Conservation (phyloP, 495 filamentous ascomycete genomes). For the Paragyromitra xinjiangensis region DNA sequence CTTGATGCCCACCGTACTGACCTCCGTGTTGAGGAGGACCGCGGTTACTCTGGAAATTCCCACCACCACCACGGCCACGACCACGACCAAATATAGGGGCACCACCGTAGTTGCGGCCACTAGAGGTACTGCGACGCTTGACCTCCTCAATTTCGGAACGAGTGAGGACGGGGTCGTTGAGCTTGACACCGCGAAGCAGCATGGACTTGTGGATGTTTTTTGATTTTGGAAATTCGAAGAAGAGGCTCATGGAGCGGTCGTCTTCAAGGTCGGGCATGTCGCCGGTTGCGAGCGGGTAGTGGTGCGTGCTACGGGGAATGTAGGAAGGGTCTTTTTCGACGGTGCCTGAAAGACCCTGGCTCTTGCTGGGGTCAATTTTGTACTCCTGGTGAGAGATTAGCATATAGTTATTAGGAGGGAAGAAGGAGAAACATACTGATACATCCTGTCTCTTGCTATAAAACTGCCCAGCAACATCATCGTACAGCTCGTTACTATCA, state of each 20-base stretch:
- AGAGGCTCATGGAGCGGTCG: conserved; percentile 84
- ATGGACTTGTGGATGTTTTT: conserved; percentile 86
- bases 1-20: conserved; percentile 17
- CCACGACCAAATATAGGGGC: conserved; percentile 14
- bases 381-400: conserved; percentile 61
- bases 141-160: conserved; percentile 75
- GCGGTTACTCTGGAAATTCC: conserved; percentile 2
- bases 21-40: conserved; percentile 14
- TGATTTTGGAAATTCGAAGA: conserved; percentile 81
- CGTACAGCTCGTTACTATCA: conserved; percentile 80
- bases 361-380: conserved; percentile 75
- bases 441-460: conserved; percentile 85
- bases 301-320: conserved; percentile 75
- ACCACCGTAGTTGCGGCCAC: conserved; percentile 58
- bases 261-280: conserved; percentile 80
- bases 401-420: neutral
- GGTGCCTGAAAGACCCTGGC: conserved; percentile 79
- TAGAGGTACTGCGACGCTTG: conserved; percentile 64
- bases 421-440: conserved; percentile 51
- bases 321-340: conserved; percentile 82
- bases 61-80: conserved; percentile 38
- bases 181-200: conserved; percentile 84
- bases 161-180: conserved; percentile 74
- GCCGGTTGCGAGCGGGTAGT: conserved; percentile 70
- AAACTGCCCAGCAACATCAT: conserved; percentile 80